Conservation (phyloP, 2,329 filamentous ascomycete genomes). For the Elsinoe fawcettii region DNA sequence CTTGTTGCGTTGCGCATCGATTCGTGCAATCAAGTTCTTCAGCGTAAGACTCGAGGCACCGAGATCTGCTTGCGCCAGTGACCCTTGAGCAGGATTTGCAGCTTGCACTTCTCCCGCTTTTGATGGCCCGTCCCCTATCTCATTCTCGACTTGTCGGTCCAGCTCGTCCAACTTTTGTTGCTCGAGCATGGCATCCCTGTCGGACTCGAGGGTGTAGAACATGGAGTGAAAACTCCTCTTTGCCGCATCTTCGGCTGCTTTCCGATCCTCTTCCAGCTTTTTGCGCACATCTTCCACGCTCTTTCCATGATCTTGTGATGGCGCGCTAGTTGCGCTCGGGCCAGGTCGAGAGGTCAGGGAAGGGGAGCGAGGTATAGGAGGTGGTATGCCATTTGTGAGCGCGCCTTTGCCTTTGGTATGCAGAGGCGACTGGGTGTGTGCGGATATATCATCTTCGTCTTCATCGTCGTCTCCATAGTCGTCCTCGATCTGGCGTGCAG, state of each 20-base stretch:
- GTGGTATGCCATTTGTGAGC: constrained; percentile 49
- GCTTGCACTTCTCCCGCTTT: constrained; percentile 44
- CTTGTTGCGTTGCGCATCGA: constrained; percentile 84
- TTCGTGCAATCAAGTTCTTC: constrained; percentile 92
- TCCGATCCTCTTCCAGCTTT: constrained; percentile 85
- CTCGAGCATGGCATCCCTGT: constrained; percentile 92
- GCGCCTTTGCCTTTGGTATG: constrained; percentile 47
- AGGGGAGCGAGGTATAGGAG: constrained; percentile 63
- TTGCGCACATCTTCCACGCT: constrained; percentile 83
- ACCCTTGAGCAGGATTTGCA: constrained; percentile 58
- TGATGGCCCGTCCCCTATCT: constrained; percentile 55
- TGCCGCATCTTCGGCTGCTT: constrained; percentile 79
- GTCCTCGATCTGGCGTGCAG: constrained; percentile 71
- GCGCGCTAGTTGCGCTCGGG: constrained; percentile 52
- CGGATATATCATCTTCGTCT: constrained; percentile 40
- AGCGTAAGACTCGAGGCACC: constrained; percentile 92
- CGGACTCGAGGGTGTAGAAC: constrained; percentile 92
- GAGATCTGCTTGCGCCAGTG: constrained; percentile 85
- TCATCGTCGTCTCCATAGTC: constrained; percentile 76
- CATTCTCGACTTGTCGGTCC: constrained; percentile 89
- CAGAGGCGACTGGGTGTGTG: constrained; percentile 40
- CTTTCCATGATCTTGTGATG: constrained; percentile 51
- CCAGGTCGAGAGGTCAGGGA: constrained; percentile 56
- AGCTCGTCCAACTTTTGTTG: constrained; percentile 95
- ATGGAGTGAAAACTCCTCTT: constrained; percentile 86